Evolutionary conservation across 176 grass and related monocot species (phyloP), one percentile per base, ranked within the genome.

Genomic region (Pontederia crassipes): DNA sequence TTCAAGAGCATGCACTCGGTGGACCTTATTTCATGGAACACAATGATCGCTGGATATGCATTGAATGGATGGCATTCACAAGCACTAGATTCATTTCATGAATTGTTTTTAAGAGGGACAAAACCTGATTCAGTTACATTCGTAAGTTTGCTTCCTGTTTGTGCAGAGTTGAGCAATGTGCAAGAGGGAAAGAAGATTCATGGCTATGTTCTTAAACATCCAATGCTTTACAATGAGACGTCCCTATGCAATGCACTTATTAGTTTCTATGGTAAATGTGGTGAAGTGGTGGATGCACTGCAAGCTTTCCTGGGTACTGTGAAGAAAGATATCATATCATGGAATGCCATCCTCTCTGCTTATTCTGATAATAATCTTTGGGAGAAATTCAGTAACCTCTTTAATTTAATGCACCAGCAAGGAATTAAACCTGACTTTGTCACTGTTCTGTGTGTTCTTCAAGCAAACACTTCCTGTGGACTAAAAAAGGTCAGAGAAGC

Each of bases 281-380:
- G 61, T 17, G 69, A 72, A 56, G 70, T 91, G 78, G 53, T 75
- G 29, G 62, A 86, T 69, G 76, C 88, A 69, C 50, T 75, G 48
- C 12, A 15, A 50, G 65, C 74, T 59, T 91, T 91, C 45, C 35
- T 52, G 0, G 28, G 55, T 64, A 91, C 78, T 75, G 60, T 28
- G 26, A 64, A 66, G 48, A 80, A 76, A 71, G 74, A 83, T 57
- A 64, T 76, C 14, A 63, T 86, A 72, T 86, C 88, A 61, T 91
- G 88, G 86, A 89, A 89, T 77, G 72, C 81, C 54, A 64, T 89
- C 70, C 73, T 91, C 10, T 83, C 79, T 15, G 69, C 79, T 57
- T 91, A 62, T 62, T 65, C 77, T 62, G 61, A 55, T 46, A 82
- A 55, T 54, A 60, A 76, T 58, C 26, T 70, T 40, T 66, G 55